These are phyloP conservation scores for Verticillium klebahnii DNA, from an alignment of 2,329 filamentous ascomycete species.

Conservation along the genomic window DNA sequence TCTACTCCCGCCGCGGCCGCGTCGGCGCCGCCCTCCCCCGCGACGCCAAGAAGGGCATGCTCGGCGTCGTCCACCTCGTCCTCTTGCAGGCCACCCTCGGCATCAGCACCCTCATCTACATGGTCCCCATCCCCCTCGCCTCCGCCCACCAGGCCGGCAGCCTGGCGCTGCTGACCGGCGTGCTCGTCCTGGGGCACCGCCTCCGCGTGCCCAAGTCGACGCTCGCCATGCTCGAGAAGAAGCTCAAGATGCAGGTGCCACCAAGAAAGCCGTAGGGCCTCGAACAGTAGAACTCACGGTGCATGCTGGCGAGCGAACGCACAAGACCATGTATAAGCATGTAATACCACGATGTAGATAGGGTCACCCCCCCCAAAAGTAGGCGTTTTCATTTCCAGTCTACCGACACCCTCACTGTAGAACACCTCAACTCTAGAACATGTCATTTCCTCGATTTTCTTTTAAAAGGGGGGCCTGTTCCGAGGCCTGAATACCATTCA, in stretches of 20 bases:
- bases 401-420: slow-evolving; percentile 1
- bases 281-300: not conserved
- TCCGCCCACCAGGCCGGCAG: slow-evolving; percentile 91
- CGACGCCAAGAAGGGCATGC: slow-evolving; percentile 62
- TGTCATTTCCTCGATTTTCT: not conserved
- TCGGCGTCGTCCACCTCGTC: slow-evolving; percentile 79
- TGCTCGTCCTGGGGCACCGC: slow-evolving; percentile 72
- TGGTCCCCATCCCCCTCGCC: slow-evolving; percentile 84
- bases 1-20: slow-evolving; percentile 68
- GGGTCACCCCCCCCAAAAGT: not conserved
- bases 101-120: slow-evolving; percentile 87
- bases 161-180: slow-evolving; percentile 77
- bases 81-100: slow-evolving; percentile 79
- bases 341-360: not conserved
- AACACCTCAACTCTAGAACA: slow-evolving; percentile 8
- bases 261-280: not conserved
- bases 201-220: slow-evolving; percentile 68
- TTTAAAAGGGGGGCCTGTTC: not conserved
- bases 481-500: not conserved
- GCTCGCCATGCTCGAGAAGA: slow-evolving; percentile 53
- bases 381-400: not conserved
- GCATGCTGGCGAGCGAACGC: not conserved
- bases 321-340: not conserved
- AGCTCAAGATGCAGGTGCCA: slow-evolving; percentile 22
- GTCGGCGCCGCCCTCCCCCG: slow-evolving; percentile 55